These are phyloP conservation scores for Talaromyces islandicus DNA, from an alignment of 2,329 filamentous ascomycete genomes.

Conservation along the genomic window DNA sequence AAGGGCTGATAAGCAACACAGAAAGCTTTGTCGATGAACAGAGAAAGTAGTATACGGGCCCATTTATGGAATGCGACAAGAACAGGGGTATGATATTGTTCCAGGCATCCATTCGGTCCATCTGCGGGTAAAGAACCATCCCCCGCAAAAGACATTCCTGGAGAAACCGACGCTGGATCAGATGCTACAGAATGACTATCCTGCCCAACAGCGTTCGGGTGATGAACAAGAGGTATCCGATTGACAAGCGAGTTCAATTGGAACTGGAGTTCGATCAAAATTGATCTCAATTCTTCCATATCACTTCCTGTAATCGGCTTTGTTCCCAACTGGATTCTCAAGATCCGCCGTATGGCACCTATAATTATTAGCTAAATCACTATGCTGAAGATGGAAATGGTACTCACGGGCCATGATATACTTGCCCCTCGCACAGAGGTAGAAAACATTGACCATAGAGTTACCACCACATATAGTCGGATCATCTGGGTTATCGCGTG, in stretches of 20 bases:
- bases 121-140: conserved; percentile 31
- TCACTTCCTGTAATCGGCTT: conserved; percentile 37
- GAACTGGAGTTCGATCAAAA: conserved; percentile 35
- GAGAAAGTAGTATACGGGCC: conserved; percentile 38
- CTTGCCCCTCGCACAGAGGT: conserved; percentile 39
- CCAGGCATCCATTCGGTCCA: conserved; percentile 29
- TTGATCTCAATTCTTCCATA: conserved; percentile 38
- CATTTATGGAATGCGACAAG: conserved; percentile 42
- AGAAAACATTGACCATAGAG: conserved; percentile 39
- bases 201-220: conserved; percentile 8
- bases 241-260: conserved; percentile 39
- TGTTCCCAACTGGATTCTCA: conserved; percentile 41
- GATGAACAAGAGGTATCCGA: conserved; percentile 33
- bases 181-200: conserved; percentile 13
- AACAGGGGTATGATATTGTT: conserved; percentile 39
- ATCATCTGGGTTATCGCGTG: conserved; percentile 37
- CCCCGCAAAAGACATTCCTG: conserved; percentile 17
- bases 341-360: conserved; percentile 38
- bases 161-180: conserved; percentile 20
- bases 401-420: conserved; percentile 40
- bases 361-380: conserved; percentile 2
- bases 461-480: conserved; percentile 34
- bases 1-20: conserved; percentile 45
- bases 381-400: not conserved
- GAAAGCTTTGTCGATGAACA: conserved; percentile 43